A percentile compares a stretch with the other conserved stretches of the same genome.
These are phyloP conservation scores for Biscutella laevigata DNA, from an alignment of 441 rosid species.

Conservation along the genomic window DNA sequence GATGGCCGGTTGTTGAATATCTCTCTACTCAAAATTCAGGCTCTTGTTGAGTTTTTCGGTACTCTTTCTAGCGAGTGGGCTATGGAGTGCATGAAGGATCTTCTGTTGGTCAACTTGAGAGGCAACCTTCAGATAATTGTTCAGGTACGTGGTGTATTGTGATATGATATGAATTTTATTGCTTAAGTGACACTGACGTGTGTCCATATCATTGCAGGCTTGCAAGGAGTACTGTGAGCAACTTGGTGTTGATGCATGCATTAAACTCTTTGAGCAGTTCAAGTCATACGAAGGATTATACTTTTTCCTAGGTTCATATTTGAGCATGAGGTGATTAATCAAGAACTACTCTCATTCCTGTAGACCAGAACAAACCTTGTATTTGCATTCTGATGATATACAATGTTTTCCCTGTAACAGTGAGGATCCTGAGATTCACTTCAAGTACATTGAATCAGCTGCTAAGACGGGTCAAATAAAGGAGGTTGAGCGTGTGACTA, in stretches of 20 bases:
- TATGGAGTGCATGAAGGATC: conserved; percentile 99
- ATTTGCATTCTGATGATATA: no score
- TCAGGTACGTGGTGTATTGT: conserved; percentile 48
- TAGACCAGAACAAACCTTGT: conserved; percentile 4
- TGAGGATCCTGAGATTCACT: conserved; percentile 93
- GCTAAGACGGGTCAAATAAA: conserved; percentile 96
- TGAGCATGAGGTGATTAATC: conserved; percentile 75
- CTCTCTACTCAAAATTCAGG: conserved; percentile 36
- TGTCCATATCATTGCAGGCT: conserved; percentile 40
- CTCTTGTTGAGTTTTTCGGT: conserved; percentile 95
- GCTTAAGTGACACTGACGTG: no score
- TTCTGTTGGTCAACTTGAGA: conserved; percentile 73
- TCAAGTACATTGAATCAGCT: conserved; percentile 94
- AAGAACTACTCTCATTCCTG: conserved; percentile 11
- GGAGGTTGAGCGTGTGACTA: conserved; percentile 96
- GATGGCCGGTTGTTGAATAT: conserved; percentile 1
- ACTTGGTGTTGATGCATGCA: conserved; percentile 86
- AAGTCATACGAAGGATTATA: conserved; percentile 96
- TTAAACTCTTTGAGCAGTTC: conserved; percentile 94
- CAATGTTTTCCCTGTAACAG: conserved; percentile 26
- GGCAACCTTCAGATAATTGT: conserved; percentile 97
- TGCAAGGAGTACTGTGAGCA: conserved; percentile 97
- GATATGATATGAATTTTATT: no score
- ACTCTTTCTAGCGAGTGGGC: conserved; percentile 99
- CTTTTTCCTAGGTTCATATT: conserved; percentile 90